phyloP scores from a whole-genome alignment of 176 grass and related monocot species.

The Lolium rigidum region DNA sequence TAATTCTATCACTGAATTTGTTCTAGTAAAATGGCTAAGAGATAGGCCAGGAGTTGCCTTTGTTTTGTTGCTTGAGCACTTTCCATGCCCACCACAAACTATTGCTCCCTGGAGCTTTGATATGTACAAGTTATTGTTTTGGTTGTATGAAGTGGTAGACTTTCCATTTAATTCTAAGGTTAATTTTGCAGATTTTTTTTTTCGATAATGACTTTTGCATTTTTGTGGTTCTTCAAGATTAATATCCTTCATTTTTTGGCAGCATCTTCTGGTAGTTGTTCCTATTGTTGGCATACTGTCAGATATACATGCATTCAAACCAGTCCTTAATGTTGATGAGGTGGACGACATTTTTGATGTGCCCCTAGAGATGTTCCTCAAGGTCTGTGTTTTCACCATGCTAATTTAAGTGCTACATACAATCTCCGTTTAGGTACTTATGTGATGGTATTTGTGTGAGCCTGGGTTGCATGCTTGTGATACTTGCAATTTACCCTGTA shows the following conservation, averaged over 20 bases:
- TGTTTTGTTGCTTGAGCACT: neutral
- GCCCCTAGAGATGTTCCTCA: constrained; percentile 79
- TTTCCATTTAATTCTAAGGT: neutral
- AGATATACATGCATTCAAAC: constrained; percentile 59
- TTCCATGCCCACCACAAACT: neutral
- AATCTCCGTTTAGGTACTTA: neutral
- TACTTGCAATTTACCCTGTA: neutral
- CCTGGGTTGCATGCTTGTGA: neutral
- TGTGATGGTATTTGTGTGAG: neutral
- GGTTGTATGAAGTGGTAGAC: neutral
- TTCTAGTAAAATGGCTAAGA: neutral
- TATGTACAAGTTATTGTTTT: neutral
- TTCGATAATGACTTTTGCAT: neutral
- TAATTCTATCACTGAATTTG: neutral
- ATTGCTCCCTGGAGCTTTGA: neutral
- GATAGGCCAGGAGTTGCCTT: neutral
- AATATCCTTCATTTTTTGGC: constrained; percentile 39
- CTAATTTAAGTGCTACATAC: neutral
- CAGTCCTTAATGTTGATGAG: constrained; percentile 53
- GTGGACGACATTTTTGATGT: constrained; percentile 70
- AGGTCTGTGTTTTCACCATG: constrained; percentile 48
- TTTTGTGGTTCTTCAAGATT: neutral
- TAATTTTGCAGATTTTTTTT: too few relatives aligned
- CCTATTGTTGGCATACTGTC: constrained; percentile 69
- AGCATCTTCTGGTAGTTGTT: constrained; percentile 80